Percentiles rank a stretch among this genome's conserved stretches.
phyloP scores from a whole-genome alignment of 2,329 filamentous ascomycete species.

The Fusarium caatingaense region DNA sequence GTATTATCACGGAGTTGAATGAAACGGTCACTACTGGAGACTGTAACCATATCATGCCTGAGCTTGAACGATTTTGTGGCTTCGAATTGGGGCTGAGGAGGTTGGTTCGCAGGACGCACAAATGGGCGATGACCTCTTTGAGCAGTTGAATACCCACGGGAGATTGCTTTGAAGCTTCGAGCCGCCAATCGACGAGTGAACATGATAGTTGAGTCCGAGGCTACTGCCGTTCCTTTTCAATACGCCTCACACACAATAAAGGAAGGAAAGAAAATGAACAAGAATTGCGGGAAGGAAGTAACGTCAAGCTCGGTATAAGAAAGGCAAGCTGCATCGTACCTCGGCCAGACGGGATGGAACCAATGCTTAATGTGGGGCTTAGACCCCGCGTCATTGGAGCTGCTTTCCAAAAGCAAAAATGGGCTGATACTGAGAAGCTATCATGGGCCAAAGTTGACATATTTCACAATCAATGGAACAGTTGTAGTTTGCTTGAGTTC shows the following conservation, averaged over 20 bases:
- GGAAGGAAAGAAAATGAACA: not conserved
- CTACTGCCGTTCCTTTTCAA: not conserved
- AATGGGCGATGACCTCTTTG: not conserved
- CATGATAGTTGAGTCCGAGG: constrained; percentile 14
- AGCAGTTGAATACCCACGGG: constrained; percentile 33
- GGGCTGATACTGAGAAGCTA: not conserved
- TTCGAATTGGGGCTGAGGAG: constrained; percentile 28
- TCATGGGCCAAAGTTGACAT: not conserved
- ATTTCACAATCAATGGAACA: not conserved
- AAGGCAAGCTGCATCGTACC: constrained; percentile 30
- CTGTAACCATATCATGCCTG: constrained; percentile 25
- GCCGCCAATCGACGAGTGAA: constrained; percentile 17
- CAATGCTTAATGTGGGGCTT: constrained; percentile 40
- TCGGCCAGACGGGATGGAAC: constrained; percentile 43
- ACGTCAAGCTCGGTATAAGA: not conserved
- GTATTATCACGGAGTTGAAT: constrained; percentile 43
- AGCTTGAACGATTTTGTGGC: constrained; percentile 11
- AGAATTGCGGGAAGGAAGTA: not conserved
- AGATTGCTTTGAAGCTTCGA: constrained; percentile 26
- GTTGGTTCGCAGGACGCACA: not conserved
- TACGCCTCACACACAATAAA: not conserved
- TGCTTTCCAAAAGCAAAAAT: constrained; percentile 33
- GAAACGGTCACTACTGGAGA: constrained; percentile 45
- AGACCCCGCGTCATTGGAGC: constrained; percentile 43
- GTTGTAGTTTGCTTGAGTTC: not conserved